Evolutionary conservation across 2,329 filamentous ascomycete species (phyloP), one percentile per base, ranked within the genome.

Genomic region (Penicillium sp.): DNA sequence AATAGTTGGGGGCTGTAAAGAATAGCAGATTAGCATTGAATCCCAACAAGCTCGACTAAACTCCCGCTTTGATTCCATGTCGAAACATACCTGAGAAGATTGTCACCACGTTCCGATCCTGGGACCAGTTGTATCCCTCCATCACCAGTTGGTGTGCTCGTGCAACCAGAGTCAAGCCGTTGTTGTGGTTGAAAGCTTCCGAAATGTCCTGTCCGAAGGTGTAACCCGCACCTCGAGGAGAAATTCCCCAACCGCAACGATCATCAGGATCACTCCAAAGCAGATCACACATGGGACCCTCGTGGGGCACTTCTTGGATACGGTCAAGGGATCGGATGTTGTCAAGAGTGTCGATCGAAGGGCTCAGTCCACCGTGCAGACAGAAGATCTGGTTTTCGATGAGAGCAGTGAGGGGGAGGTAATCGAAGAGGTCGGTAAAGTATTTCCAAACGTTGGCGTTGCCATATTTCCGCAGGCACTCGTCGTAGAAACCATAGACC

Each of bases 321-420:
- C 96, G 89, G 77, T 98, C 95, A 57, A 99, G 85, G 35, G 92
- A 92, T 69, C 94, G 85, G 76, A 99, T 98, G 79, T 99, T 96
- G 78, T 96, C 92, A 56, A 96, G 85, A 24, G 92, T 96, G 76
- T 96, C 92, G 73, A 96, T 96, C 75, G 90, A 96, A n/a, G 95
- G 95, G 61, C 91, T 96, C 63, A 99, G 84, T 67, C 95, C 95
- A 69, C 95, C 95, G 83, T 99, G 95, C 60, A 99, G 89, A 79
- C 95, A 99, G 81, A 99, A 96, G 74, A 99, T 97, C 82, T 98
- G 94, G 81, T 96, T 96, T 80, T 99, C 94, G 78, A 99, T 96
- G 71, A 99, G 87, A 69, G 95, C 95, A 65, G 94, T 97, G 68
- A 99, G 87, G 66, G 95, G 94, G 40, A 99, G 90, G 81, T 95